Percentiles rank a stretch among this genome's conserved stretches.
Evolutionary conservation across 371 early-diverging fungal genomes (phyloP).

Genomic region (Mucor indicus): DNA sequence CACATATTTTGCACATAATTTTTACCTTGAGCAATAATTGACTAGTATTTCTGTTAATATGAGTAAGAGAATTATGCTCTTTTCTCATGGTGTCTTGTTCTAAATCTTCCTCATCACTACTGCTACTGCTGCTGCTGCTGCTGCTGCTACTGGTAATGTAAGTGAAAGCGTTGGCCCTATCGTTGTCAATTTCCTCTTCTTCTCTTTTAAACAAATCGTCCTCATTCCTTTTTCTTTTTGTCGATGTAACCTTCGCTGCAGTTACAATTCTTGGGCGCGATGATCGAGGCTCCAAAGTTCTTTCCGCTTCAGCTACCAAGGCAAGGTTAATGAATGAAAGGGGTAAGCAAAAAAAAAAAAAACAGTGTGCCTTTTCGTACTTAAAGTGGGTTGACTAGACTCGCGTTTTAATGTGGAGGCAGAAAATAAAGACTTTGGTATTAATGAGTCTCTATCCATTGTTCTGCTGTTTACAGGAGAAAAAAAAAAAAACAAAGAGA

Average conservation of each 20-base stretch:
- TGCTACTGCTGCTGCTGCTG: slow-evolving; percentile 9
- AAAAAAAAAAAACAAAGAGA: background rate
- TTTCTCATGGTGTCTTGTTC: background rate
- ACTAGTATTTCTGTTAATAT: background rate
- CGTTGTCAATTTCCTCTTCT: background rate
- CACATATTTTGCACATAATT: background rate
- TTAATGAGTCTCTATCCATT: slow-evolving; percentile 1
- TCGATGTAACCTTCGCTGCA: too few relatives aligned
- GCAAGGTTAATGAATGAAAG: too few relatives aligned
- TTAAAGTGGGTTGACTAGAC: background rate
- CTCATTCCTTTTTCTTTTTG: too few relatives aligned
- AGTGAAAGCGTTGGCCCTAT: background rate
- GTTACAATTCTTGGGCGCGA: too few relatives aligned
- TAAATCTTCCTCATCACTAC: background rate
- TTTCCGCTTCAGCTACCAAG: background rate
- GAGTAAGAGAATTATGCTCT: background rate
- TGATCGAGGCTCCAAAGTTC: too few relatives aligned
- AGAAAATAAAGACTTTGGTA: slow-evolving; percentile 20
- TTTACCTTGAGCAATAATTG: background rate
- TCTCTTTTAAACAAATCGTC: too few relatives aligned
- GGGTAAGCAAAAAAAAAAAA: too few relatives aligned
- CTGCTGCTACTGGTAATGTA: background rate
- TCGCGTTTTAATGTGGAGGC: slow-evolving; percentile 24
- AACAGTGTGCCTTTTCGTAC: too few relatives aligned
- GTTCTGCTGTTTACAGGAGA: background rate